Evolutionary conservation across 371 early-diverging fungal species (phyloP), one percentile per base, ranked within the genome.

Genomic region (Capillidium rhysosporum): DNA sequence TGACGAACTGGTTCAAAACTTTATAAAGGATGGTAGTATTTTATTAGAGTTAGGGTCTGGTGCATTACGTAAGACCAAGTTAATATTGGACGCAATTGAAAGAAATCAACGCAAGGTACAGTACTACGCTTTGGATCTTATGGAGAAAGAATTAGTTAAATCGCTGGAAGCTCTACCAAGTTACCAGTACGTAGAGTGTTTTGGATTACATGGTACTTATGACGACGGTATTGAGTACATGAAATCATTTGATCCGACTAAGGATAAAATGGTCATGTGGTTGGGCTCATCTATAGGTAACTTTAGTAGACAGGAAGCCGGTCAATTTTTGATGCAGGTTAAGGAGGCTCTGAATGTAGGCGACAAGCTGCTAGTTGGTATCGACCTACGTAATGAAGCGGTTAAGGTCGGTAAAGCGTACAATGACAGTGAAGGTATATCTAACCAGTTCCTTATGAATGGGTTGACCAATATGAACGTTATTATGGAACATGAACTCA

Each of bases 81-180:
- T 86, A 29, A 66, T 91, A 2, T 69, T 90, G 5, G 67, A 82
- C 14, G 80, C 84, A 0, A 73, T 91, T 5, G 78, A 84, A 60
- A 60, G 65, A 54, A 70, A 65, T 39, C 67, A 69, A 44, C 68
- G 69, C 26, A 71, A 70, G 23, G 70, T 87, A 18, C 77, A 77
- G 0, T 92, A 90, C 65, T 89, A 84, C 60, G 91, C 93, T n/a
- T 67, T 91, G n/a, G 93, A 92, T 59, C 76, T 92, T 29, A 83
- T 85, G 61, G 77, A 79, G 18, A 63, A 72, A 20, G 86, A 88
- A 31, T 66, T 92, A n/a, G 73, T 74, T 30, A 71, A 75, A 61
- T 71, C 75, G 5, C 63, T 75, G 58, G 60, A 60, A 10, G 56
- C 59, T 8, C 54, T 75, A 10, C 66, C 65, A 9, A 53, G 67